Conservation (phyloP, 2,329 filamentous ascomycete species). For the Exophiala dermatitidis region DNA sequence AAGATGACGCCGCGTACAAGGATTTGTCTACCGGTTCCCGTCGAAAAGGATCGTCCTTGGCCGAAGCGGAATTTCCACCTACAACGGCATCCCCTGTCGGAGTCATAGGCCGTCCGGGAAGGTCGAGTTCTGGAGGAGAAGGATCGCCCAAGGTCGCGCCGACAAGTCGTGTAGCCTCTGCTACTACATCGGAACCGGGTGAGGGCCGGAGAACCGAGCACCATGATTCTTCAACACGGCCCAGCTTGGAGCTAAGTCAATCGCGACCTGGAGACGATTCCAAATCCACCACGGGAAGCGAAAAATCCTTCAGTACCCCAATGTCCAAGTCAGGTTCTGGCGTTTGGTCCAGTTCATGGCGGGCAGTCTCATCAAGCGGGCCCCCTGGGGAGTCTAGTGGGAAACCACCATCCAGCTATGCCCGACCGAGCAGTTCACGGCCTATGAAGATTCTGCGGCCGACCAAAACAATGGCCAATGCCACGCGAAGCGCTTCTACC, state of each 20-base stretch:
- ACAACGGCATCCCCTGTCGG: constrained; percentile 26
- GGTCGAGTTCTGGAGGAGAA: constrained; percentile 21
- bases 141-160: constrained; percentile 25
- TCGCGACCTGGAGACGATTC: constrained; percentile 21
- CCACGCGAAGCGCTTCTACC: constrained; percentile 37
- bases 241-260: constrained; percentile 16
- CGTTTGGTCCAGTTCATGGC: constrained; percentile 27
- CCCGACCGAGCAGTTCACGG: constrained; percentile 36
- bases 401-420: constrained; percentile 22
- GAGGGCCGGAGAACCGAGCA: constrained; percentile 13
- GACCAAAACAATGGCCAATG: constrained; percentile 49
- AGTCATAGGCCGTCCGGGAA: constrained; percentile 31
- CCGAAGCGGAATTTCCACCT: constrained; percentile 19
- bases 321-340: constrained; percentile 24
- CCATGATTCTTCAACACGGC: constrained; percentile 14
- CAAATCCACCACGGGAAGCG: constrained; percentile 29
- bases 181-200: constrained; percentile 8
- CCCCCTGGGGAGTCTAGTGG: constrained; percentile 7
- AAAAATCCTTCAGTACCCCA: constrained; percentile 28
- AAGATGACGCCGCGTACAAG: constrained; percentile 75
- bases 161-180: constrained; percentile 9
- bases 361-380: constrained; percentile 14
- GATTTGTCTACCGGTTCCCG: constrained; percentile 56
- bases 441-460: constrained; percentile 90
- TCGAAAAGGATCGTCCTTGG: constrained; percentile 15